These are phyloP conservation scores for Pyrenochaeta sp. DNA, from an alignment of 2,329 filamentous ascomycete genomes.

Conservation along the genomic window DNA sequence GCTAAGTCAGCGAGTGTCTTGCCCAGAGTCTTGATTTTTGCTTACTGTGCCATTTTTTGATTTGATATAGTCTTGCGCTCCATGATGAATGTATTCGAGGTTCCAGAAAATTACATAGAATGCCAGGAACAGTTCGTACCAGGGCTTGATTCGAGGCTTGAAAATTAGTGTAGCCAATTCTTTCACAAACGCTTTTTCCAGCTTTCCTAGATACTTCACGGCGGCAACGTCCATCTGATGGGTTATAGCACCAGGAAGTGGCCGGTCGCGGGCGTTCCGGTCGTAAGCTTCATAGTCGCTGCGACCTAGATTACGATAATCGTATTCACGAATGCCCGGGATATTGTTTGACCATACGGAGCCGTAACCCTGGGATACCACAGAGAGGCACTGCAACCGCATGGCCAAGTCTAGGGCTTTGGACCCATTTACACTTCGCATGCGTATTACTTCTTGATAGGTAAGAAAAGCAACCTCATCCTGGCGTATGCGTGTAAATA, in stretches of 20 bases:
- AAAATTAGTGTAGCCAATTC: constrained; percentile 40
- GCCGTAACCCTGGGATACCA: constrained; percentile 50
- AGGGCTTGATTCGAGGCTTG: constrained; percentile 45
- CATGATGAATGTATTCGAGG: constrained; percentile 46
- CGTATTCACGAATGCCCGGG: constrained; percentile 42
- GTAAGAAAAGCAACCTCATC: constrained; percentile 42
- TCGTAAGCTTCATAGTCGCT: constrained; percentile 48
- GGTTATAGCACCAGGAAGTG: constrained; percentile 45
- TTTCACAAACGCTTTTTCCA: constrained; percentile 42
- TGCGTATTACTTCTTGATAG: constrained; percentile 43
- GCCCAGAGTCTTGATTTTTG: not conserved
- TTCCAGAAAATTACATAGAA: constrained; percentile 49
- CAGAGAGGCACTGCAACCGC: constrained; percentile 44
- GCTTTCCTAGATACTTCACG: constrained; percentile 40
- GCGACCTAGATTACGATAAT: constrained; percentile 39
- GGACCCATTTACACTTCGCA: constrained; percentile 29
- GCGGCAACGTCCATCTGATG: constrained; percentile 50
- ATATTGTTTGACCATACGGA: constrained; percentile 42
- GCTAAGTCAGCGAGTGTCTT: constrained; percentile 16
- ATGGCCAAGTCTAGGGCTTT: constrained; percentile 42
- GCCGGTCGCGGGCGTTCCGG: constrained; percentile 41
- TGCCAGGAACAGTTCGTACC: constrained; percentile 48
- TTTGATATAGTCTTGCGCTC: constrained; percentile 44
- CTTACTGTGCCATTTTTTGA: constrained; percentile 48
- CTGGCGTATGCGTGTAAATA: constrained; percentile 37